Evolutionary conservation across 768 basidiomycete genomes (phyloP).

Genomic region (Calocybe gangraenosa): DNA sequence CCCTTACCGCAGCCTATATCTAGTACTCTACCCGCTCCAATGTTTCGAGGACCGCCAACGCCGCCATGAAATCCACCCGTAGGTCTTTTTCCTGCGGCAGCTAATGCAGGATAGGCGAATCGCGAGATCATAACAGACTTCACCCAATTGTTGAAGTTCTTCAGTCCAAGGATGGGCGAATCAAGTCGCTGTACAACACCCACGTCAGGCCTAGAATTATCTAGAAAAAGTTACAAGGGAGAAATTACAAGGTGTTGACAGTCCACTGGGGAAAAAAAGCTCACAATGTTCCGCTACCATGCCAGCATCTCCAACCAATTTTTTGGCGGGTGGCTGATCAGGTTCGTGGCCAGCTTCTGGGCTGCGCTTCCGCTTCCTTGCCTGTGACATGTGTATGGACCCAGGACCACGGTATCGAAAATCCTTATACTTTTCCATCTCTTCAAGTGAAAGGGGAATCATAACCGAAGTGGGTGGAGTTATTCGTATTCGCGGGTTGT

Average conservation of each 20-base stretch:
- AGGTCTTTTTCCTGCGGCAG: slow-evolving; percentile 26
- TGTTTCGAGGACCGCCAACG: slow-evolving; percentile 23
- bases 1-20: slow-evolving; percentile 99
- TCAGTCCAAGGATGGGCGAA: slow-evolving; percentile 95
- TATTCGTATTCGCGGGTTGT: slow-evolving; percentile 59
- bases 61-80: slow-evolving; percentile 18
- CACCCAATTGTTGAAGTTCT: slow-evolving; percentile 99
- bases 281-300: slow-evolving; percentile 77
- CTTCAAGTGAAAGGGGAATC: slow-evolving; percentile 57
- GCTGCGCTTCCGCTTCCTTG: slow-evolving; percentile 22
- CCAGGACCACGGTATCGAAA: slow-evolving; percentile 57
- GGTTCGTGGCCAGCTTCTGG: slow-evolving; percentile 32
- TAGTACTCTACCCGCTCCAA: slow-evolving; percentile 68
- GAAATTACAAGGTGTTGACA: not conserved
- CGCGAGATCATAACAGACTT: slow-evolving; percentile 95
- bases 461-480: slow-evolving; percentile 61
- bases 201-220: slow-evolving; percentile 91
- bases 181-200: slow-evolving; percentile 78
- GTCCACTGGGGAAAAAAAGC: slow-evolving; percentile 28
- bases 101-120: slow-evolving; percentile 73
- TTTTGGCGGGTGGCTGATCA: slow-evolving; percentile 40
- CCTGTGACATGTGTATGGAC: slow-evolving; percentile 37
- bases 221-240: slow-evolving; percentile 32
- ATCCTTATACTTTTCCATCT: slow-evolving; percentile 55
- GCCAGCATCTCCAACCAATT: slow-evolving; percentile 62